These are phyloP conservation scores for Ceratopteris richardii DNA, from an alignment of 75 land plant species.

Conservation along the genomic window DNA sequence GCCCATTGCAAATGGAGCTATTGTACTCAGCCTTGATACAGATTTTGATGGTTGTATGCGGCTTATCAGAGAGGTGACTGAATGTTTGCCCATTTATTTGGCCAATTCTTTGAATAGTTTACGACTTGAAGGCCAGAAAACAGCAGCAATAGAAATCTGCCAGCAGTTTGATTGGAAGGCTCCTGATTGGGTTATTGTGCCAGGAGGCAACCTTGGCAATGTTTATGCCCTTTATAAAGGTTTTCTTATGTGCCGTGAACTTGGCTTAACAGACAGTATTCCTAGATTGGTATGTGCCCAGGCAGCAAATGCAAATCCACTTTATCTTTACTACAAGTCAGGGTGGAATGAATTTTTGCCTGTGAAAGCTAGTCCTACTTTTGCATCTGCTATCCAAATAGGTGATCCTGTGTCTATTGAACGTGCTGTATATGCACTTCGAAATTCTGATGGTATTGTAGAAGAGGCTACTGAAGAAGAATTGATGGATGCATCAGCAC, in stretches of 20 bases:
- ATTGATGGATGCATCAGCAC: too few species aligned
- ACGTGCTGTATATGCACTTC: slow-evolving; percentile 10
- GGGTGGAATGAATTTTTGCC: slow-evolving; percentile 9
- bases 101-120: slow-evolving; percentile 14
- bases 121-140: slow-evolving; percentile 18
- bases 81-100: slow-evolving; percentile 11
- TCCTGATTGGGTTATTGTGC: slow-evolving; percentile 16
- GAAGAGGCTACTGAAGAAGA: slow-evolving; percentile 15
- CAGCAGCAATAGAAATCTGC: slow-evolving; percentile 12
- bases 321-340: slow-evolving; percentile 12
- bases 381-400: too few species aligned
- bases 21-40: slow-evolving; percentile 15
- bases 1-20: slow-evolving; percentile 12
- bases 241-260: slow-evolving; percentile 11
- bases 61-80: slow-evolving; percentile 11
- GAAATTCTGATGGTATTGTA: slow-evolving; percentile 7
- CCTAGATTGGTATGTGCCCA: slow-evolving; percentile 15
- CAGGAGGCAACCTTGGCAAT: slow-evolving; percentile 14
- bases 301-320: slow-evolving; percentile 14
- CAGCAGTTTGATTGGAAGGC: slow-evolving; percentile 14
- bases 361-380: slow-evolving; percentile 9
- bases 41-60: slow-evolving; percentile 16
- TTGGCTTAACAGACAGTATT: slow-evolving; percentile 6
- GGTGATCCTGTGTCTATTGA: slow-evolving; percentile 13
- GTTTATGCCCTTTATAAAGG: slow-evolving; percentile 12